These are phyloP conservation scores for Aureobasidium sp. DNA, from an alignment of 2,329 filamentous ascomycete genomes.

Conservation along the genomic window DNA sequence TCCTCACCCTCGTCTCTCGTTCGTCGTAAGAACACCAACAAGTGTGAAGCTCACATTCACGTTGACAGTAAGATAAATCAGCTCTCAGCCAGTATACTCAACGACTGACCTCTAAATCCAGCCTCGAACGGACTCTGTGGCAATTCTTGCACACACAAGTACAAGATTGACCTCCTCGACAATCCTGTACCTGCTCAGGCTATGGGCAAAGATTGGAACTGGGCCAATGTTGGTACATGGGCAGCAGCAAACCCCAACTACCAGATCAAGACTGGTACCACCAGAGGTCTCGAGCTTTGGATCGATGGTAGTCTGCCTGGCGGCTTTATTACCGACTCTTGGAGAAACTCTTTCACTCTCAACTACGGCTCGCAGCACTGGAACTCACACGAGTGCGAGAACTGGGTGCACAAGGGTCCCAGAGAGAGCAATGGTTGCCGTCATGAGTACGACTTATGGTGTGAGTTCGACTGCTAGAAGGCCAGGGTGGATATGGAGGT, in stretches of 20 bases:
- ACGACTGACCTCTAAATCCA: background rate
- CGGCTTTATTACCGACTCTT: background rate
- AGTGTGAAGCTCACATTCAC: conserved; percentile 2
- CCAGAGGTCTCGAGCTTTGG: background rate
- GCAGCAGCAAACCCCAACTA: background rate
- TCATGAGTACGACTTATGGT: conserved; percentile 1
- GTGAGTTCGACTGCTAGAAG: conserved; percentile 12
- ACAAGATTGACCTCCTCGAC: conserved; percentile 2
- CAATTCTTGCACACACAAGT: background rate
- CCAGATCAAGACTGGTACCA: conserved; percentile 1
- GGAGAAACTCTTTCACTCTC: background rate
- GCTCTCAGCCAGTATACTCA: no score
- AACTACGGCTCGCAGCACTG: background rate
- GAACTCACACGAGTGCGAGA: background rate
- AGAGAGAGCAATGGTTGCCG: background rate
- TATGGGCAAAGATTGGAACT: background rate
- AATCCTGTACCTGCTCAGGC: background rate
- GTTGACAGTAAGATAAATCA: background rate
- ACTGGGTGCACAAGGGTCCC: background rate
- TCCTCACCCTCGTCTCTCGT: background rate
- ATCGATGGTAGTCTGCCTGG: background rate
- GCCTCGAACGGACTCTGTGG: background rate
- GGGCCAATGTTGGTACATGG: background rate
- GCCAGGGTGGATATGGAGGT: background rate
- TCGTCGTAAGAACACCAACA: conserved; percentile 2